Base-by-base conservation (phyloP, 2,329 filamentous ascomycete genomes). In the Tetracladium maxilliforme region DNA sequence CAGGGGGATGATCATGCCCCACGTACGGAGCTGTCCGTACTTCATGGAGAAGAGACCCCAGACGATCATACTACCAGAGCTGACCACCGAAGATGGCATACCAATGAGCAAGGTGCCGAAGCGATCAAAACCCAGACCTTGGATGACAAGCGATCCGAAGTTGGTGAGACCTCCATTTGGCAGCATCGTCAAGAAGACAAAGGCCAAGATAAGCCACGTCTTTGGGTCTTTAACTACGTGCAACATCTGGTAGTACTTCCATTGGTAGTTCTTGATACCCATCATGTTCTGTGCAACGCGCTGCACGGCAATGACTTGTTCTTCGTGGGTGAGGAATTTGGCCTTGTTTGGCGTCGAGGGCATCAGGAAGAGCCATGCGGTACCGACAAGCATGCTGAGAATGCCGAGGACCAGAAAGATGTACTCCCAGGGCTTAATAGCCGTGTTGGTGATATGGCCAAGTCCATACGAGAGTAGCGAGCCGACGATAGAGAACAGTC, bases 401-500 rank as follows among this genome's bases (percentile, higher is more conserved):
- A 36, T 23, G 14, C 35, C 35, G 10, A 37, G 31, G n/a, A 31
- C 31, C 9, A 35, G 23, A 23, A 35, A 35, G n/a, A 33, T 30
- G 27, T 34, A 32, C 26, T 30, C 33, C 37, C 37, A 39, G 5
- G 35, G 32, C 14, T 29, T 22, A 3, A 40, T 27, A 10, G 26
- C 32, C 3, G 34, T 36, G 24, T 36, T 34, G 6, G 34, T 41
- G 19, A 43, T 42, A 17, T 34, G 40, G 13, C 39, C 40, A 2
- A 44, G 33, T 21, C 48, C 66, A 33, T 58, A 72, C 6, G 55
- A 59, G 13, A 62, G 42, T 14, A 54, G 29, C 3, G 54, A 56
- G 4, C 56, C 56, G 14, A 56, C 21, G 14, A 60, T 65, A 42
- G 71, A 69, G 1, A 64, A 70, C 26, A 62, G 62, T 3, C 70